These are phyloP conservation scores for Pestalotiopsis sp. DNA, from an alignment of 2,329 filamentous ascomycete genomes.

Conservation along the genomic window DNA sequence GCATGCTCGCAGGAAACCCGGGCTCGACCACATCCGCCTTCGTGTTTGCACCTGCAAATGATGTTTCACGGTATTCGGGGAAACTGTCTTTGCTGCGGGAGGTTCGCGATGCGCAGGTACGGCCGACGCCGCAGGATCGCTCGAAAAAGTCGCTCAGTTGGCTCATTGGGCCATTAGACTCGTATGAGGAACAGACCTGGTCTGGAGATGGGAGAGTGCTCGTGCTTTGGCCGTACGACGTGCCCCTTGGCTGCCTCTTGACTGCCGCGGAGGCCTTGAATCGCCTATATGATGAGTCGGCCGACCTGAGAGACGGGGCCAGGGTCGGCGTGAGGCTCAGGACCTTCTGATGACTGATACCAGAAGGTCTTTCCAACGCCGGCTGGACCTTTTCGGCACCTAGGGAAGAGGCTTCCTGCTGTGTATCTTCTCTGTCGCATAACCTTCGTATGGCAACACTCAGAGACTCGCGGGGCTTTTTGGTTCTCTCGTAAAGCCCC, in stretches of 20 bases:
- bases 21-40: neutral
- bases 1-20: too few species aligned
- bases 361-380: neutral
- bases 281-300: neutral
- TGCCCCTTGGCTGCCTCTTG: neutral
- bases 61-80: neutral
- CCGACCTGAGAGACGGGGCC: neutral
- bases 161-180: neutral
- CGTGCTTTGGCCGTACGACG: neutral
- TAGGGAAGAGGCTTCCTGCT: neutral
- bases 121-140: neutral
- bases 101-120: neutral
- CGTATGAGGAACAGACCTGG: neutral
- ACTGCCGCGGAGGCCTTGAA: neutral
- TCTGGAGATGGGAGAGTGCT: neutral
- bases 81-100: neutral
- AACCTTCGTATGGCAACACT: neutral
- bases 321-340: neutral
- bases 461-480: neutral
- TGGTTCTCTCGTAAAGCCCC: neutral
- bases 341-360: neutral
- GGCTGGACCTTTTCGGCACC: neutral
- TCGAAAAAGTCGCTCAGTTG: neutral
- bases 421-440: neutral
- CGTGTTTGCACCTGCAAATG: neutral